A percentile compares a stretch with the other conserved stretches of the same genome.
Evolutionary conservation across 2,329 filamentous ascomycete genomes (phyloP).

Genomic region (Exophiala sp.): DNA sequence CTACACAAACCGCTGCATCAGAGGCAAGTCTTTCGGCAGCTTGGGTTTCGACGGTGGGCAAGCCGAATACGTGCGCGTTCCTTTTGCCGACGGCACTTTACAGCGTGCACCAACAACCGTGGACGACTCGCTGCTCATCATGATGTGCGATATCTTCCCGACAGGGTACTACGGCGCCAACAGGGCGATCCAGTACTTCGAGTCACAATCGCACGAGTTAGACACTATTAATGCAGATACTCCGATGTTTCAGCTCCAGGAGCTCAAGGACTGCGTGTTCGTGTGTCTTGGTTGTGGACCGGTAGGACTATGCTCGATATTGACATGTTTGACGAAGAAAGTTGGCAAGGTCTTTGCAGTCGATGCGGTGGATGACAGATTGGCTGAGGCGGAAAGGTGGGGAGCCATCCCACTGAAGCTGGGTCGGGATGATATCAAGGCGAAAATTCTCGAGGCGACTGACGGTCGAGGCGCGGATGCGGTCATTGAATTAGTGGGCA

Average conservation of each 20-base stretch:
- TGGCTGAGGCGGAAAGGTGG: slow-evolving; percentile 58
- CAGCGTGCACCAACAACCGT: slow-evolving; percentile 39
- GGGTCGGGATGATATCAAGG: slow-evolving; percentile 52
- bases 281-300: slow-evolving; percentile 63
- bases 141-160: slow-evolving; percentile 26
- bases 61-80: slow-evolving; percentile 54
- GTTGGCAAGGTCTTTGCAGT: slow-evolving; percentile 44
- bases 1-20: slow-evolving; percentile 52
- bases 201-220: not conserved
- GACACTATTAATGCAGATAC: not conserved
- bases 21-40: slow-evolving; percentile 42
- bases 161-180: slow-evolving; percentile 34
- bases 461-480: slow-evolving; percentile 66
- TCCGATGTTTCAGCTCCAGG: not conserved
- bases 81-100: slow-evolving; percentile 48
- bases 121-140: slow-evolving; percentile 29
- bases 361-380: slow-evolving; percentile 58
- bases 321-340: slow-evolving; percentile 56
- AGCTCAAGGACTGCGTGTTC: slow-evolving; percentile 38
- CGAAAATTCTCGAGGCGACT: slow-evolving; percentile 57
- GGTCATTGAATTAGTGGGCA: slow-evolving; percentile 19
- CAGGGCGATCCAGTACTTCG: slow-evolving; percentile 67
- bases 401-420: slow-evolving; percentile 61
- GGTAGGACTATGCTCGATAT: slow-evolving; percentile 63
- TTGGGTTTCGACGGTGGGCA: slow-evolving; percentile 53